Conservation (phyloP, 2,329 filamentous ascomycete species). For the Harringtonia lauricola region DNA sequence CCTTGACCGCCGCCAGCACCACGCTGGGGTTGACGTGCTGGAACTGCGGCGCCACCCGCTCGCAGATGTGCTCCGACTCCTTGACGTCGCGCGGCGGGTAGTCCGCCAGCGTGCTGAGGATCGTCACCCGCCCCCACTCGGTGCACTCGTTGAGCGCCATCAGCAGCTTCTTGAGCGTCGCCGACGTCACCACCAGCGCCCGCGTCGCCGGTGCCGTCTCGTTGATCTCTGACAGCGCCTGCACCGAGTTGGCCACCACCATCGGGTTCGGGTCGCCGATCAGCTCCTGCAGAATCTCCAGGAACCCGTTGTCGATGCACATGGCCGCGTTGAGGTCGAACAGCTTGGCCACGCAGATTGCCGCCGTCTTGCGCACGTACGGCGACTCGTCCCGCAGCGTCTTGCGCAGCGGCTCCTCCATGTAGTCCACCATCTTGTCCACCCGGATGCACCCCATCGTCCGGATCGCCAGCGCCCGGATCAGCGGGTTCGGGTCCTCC, state of each 20-base stretch:
- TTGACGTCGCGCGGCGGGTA: constrained; percentile 83
- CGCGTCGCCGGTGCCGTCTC: constrained; percentile 86
- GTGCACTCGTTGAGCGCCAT: constrained; percentile 97
- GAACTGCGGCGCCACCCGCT: constrained; percentile 91
- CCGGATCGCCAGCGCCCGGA: constrained; percentile 86
- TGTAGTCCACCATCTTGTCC: constrained; percentile 99
- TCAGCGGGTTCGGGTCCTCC: constrained; percentile 93
- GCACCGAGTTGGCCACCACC: constrained; percentile 97
- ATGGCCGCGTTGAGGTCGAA: constrained; percentile 88
- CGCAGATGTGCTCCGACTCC: constrained; percentile 96
- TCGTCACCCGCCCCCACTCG: constrained; percentile 94
- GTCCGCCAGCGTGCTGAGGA: constrained; percentile 78
- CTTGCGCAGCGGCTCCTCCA: constrained; percentile 95
- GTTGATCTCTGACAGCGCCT: constrained; percentile 80
- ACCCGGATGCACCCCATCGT: constrained; percentile 99
- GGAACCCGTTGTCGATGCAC: constrained; percentile 93
- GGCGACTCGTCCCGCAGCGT: constrained; percentile 94
- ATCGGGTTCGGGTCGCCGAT: constrained; percentile 97
- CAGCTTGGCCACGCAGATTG: constrained; percentile 94
- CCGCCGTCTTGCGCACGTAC: constrained; percentile 95
- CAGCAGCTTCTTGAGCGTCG: constrained; percentile 85
- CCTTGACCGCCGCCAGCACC: constrained; percentile 93
- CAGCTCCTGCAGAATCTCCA: constrained; percentile 87
- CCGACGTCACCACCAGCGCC: constrained; percentile 71
- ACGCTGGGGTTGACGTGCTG: constrained; percentile 98